Evolutionary conservation across 1,139 yeast species (phyloP).

Genomic region (Meyerozyma carpophila): DNA sequence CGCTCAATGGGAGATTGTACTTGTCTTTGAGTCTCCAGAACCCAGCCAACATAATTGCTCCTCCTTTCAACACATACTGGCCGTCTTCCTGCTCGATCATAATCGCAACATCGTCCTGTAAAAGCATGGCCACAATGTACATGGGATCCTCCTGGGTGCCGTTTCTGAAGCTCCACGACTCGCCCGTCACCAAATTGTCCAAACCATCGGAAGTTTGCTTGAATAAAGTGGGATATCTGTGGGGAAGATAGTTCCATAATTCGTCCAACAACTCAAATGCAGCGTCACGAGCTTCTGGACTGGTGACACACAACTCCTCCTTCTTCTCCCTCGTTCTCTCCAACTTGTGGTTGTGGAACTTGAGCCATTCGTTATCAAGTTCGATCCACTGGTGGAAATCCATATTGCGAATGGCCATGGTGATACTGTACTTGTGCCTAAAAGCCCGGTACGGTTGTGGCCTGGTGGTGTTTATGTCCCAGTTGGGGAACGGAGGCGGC

Average conservation of each 20-base stretch:
- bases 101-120: slow-evolving; percentile 67
- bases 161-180: slow-evolving; percentile 16
- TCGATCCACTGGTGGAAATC: slow-evolving; percentile 59
- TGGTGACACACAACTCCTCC: slow-evolving; percentile 45
- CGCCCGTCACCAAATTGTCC: slow-evolving; percentile 50
- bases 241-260: slow-evolving; percentile 47
- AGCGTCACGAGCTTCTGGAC: slow-evolving; percentile 48
- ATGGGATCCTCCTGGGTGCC: slow-evolving; percentile 44
- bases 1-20: slow-evolving; percentile 44
- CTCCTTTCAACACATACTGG: slow-evolving; percentile 50
- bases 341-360: slow-evolving; percentile 48
- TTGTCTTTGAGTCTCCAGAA: slow-evolving; percentile 63
- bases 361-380: slow-evolving; percentile 58
- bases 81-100: slow-evolving; percentile 58
- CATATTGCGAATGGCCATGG: slow-evolving; percentile 65
- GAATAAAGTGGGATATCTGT: slow-evolving; percentile 55
- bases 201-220: slow-evolving; percentile 40
- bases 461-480: slow-evolving; percentile 46
- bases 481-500: slow-evolving; percentile 41
- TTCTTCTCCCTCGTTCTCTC: slow-evolving; percentile 44
- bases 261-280: slow-evolving; percentile 54
- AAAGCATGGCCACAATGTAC: slow-evolving; percentile 49
- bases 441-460: slow-evolving; percentile 63
- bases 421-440: slow-evolving; percentile 48
- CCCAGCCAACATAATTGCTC: slow-evolving; percentile 59